phyloP scores from a whole-genome alignment of 345 rosid genomes.

The Anastatica hierochuntica region DNA sequence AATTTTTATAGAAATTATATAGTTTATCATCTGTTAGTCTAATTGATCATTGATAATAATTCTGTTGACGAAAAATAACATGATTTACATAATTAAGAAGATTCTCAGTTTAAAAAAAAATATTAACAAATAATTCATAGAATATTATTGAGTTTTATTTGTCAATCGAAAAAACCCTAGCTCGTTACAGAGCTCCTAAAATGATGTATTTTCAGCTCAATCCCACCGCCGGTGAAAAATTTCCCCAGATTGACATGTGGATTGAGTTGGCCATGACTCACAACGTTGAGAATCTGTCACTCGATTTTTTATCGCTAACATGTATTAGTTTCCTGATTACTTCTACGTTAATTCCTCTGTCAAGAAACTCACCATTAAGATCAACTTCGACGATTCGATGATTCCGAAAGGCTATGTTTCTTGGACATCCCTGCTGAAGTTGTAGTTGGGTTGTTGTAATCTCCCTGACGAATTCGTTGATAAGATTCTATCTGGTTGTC shows the following conservation, averaged over 20 bases:
- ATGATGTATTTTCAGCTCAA: neutral
- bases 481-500: neutral
- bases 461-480: neutral
- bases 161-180: conserved; percentile 1
- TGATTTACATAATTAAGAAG: no score
- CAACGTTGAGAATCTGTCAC: neutral
- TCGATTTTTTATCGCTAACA: neutral
- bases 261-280: neutral
- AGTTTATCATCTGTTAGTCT: no score
- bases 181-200: neutral
- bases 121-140: no score
- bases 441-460: neutral
- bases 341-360: neutral
- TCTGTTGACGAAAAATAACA: no score
- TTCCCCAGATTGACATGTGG: neutral
- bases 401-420: neutral
- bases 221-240: neutral
- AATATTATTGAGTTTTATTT: no score
- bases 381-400: neutral
- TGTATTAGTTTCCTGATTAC: neutral
- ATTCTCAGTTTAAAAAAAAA: no score
- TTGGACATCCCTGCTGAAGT: neutral
- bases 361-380: neutral
- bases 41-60: no score
- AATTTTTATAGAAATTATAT: no score